Evolutionary conservation across 805 yeast genomes (phyloP), one percentile per base, ranked within the genome.

Genomic region (Saturnispora ahearnii): DNA sequence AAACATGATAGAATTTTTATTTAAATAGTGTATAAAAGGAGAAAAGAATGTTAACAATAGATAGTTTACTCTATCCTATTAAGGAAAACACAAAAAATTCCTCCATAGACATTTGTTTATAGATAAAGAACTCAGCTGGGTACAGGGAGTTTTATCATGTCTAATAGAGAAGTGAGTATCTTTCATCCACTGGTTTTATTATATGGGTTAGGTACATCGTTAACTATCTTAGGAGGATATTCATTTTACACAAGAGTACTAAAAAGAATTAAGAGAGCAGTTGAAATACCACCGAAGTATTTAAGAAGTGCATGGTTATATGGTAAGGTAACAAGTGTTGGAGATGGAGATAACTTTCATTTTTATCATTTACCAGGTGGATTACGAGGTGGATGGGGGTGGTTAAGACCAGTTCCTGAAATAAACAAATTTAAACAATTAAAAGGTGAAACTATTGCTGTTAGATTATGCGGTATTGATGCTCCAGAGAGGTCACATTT

Each of bases 401-500:
- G 96, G 96, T 61, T 87, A 24, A 69, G 99, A 32, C 56, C 64
- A 11, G 71, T 79, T 0, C 98, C 98, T 0, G 64, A 68, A 10
- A 65, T 74, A 5, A 75, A 76, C 58, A 63, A 63, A 44, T 65
- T 65, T 41, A 61, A 65, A 50, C 58, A 75, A 67, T 63, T 79
- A 36, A 78, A 79, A 54, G 77, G 77, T 53, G 72, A 82, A 55
- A 93, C 99, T 0, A 69, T 93, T 34, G 82, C 84, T 64, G 78
- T 93, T 4, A 73, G 99, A 44, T 68, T 93, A 21, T 85, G 93
- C 65, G 99, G 97, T 0, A 83, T 91, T 13, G 99, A 93, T 72
- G 99, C 99, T 0, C 99, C 99, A 1, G 99, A 93, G 62, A 71
- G 95, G 41, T 78, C 95, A 1, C 97, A 93, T 69, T 93, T 87